These are phyloP conservation scores for Quercus cerris DNA, from an alignment of 306 rosid genomes.

Conservation along the genomic window DNA sequence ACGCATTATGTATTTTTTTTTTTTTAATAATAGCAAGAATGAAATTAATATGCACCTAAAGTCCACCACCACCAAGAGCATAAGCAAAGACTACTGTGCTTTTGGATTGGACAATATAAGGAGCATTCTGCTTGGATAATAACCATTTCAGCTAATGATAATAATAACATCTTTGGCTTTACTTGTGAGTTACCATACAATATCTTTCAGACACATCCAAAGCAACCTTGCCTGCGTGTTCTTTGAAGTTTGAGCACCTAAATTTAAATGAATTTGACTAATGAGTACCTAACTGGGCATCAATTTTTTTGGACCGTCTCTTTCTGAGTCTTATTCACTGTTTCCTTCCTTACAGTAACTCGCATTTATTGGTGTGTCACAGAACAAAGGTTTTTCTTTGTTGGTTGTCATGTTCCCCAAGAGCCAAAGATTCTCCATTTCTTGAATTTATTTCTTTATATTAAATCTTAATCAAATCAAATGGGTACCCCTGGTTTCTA, in stretches of 20 bases:
- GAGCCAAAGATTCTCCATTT: conserved; percentile 36
- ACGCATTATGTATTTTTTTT: no score
- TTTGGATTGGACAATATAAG: no score
- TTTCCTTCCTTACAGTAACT: conserved; percentile 6
- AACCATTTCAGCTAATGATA: not conserved
- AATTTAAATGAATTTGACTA: not conserved
- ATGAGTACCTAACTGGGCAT: not conserved
- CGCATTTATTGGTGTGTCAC: conserved; percentile 27
- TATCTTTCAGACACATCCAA: not conserved
- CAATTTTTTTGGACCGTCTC: conserved; percentile 1
- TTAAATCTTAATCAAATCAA: not conserved
- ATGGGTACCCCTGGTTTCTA: conserved; percentile 8
- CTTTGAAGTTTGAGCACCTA: no score
- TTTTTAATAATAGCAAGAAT: no score
- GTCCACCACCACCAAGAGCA: no score
- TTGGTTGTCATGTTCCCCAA: conserved; percentile 31
- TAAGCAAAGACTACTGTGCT: no score
- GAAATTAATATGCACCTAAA: no score
- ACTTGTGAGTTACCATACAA: not conserved
- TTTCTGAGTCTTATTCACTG: not conserved
- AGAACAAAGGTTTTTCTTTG: conserved; percentile 20
- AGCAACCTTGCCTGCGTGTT: no score
- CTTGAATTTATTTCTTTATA: not conserved
- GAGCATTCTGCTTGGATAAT: not conserved
- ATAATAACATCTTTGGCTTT: not conserved